Evolutionary conservation across 2,329 filamentous ascomycete species (phyloP).

Genomic region (Sporothrix schenckii): DNA sequence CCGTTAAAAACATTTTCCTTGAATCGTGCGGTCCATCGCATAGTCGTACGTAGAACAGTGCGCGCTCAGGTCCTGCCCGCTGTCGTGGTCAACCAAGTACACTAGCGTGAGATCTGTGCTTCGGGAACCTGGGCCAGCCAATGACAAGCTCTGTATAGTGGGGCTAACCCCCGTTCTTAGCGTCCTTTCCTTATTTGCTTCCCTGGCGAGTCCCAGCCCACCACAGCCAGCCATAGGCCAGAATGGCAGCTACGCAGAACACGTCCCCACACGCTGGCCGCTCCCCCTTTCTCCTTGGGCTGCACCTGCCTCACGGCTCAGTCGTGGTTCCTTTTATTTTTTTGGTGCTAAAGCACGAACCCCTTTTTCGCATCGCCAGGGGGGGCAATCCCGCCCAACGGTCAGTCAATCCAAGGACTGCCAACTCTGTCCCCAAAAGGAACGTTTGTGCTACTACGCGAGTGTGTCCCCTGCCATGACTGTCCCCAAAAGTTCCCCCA

Average conservation of each 20-base stretch:
- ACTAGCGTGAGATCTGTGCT: slow-evolving; percentile 33
- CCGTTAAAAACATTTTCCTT: neutral
- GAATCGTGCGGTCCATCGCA: neutral
- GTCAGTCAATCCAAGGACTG: slow-evolving; percentile 21
- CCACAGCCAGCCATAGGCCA: slow-evolving; percentile 21
- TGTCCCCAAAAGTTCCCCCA: slow-evolving; percentile 23
- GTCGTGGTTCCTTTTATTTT: neutral
- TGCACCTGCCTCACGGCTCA: neutral
- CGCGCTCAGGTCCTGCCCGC: slow-evolving; percentile 16
- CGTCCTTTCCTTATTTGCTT: slow-evolving; percentile 21
- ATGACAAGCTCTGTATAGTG: slow-evolving; percentile 26
- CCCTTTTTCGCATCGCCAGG: slow-evolving; percentile 35
- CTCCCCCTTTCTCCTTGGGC: slow-evolving; percentile 24
- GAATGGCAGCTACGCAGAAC: slow-evolving; percentile 26
- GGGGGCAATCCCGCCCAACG: slow-evolving; percentile 30
- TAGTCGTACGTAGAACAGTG: slow-evolving; percentile 20
- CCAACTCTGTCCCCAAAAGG: neutral
- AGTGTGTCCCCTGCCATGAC: neutral
- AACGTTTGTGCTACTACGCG: neutral
- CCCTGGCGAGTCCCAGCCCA: slow-evolving; percentile 25
- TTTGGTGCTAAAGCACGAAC: slow-evolving; percentile 33
- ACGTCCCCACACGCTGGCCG: slow-evolving; percentile 30
- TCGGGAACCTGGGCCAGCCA: slow-evolving; percentile 29
- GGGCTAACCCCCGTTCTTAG: slow-evolving; percentile 2
- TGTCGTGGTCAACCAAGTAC: slow-evolving; percentile 15